Conservation (phyloP, 306 rosid genomes). For the Acacia acuminata region DNA sequence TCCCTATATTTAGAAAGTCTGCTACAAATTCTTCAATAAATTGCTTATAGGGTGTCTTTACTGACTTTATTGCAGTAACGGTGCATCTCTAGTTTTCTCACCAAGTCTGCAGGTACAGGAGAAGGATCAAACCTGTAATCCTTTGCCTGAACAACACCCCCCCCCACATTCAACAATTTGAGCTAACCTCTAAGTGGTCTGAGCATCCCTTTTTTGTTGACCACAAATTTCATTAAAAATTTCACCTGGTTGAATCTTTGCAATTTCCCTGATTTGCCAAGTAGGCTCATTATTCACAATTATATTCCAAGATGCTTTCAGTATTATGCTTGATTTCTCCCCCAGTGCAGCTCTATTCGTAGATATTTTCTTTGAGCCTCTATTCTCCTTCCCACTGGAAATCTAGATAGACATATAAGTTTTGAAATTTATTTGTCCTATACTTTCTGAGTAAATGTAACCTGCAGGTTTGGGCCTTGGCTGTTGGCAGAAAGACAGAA, state of each 20-base stretch:
- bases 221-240: background rate
- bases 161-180: background rate
- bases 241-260: background rate
- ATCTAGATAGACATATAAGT: too few species aligned
- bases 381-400: too few species aligned
- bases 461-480: slow-evolving; percentile 88
- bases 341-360: background rate
- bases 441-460: slow-evolving; percentile 32
- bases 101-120: background rate
- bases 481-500: slow-evolving; percentile 89
- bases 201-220: background rate
- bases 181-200: too few species aligned
- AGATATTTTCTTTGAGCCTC: background rate
- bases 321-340: slow-evolving; percentile 9
- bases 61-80: background rate
- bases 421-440: slow-evolving; percentile 18
- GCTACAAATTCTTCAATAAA: background rate
- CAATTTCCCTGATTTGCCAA: background rate
- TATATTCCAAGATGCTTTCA: slow-evolving; percentile 5
- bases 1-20: background rate
- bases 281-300: background rate
- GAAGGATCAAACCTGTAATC: background rate
- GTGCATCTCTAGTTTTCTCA: background rate
- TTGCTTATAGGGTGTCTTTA: background rate
- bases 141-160: background rate